Base-by-base conservation (phyloP, 139 green algal species). In the Closterium sp. region DNA sequence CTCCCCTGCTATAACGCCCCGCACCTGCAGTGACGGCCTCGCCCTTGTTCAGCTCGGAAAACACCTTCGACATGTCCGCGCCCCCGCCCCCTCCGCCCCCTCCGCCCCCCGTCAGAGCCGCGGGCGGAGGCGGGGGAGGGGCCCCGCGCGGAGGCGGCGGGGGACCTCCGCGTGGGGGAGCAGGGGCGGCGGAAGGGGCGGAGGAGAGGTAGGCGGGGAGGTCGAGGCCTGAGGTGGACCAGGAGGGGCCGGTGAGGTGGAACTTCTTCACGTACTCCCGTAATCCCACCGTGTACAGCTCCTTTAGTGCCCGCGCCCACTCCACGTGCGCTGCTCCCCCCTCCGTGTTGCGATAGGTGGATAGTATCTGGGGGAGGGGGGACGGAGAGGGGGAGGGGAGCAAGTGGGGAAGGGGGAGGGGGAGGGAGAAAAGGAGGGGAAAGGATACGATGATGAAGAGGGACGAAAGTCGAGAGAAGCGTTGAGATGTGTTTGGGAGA, bases 281-380 rank as follows among this genome's bases (percentile, higher is more conserved):
- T 38, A 98, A 92, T 13, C 62, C 79, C 5, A 34, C 88, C 5
- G 88, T 79, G 24, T 96, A 94, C 45, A 96, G 73, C 84, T 95
- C 95, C 95, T 99, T 99, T 29, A 99, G 19, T 0, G 94, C 94
- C 87, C 96, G 96, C 29, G 97, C 95, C 97, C 97, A 99, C 2
- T 94, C 93, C 24, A 96, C 96, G 70, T 97, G 95, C 24, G 92
- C 19, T 31, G 9, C 85, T 30, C 85, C 28, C 2, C 90, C 88
- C 62, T 97, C 96, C 89, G 96, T 96, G 89, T 89, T 91, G 4
- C 93, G 93, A 91, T 96, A 95, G 93, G 97, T 96, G 93, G 97
- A 96, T 11, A 99, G 94, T 21, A 98, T 91, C 91, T 93, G 86
- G 62, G 45, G 31, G 84, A 19, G 85, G n/a, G 85, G 85, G 62